A percentile compares a stretch with the other conserved stretches of the same genome.
Conservation (phyloP, 2,329 filamentous ascomycete genomes). For the Verticillium klebahnii region DNA sequence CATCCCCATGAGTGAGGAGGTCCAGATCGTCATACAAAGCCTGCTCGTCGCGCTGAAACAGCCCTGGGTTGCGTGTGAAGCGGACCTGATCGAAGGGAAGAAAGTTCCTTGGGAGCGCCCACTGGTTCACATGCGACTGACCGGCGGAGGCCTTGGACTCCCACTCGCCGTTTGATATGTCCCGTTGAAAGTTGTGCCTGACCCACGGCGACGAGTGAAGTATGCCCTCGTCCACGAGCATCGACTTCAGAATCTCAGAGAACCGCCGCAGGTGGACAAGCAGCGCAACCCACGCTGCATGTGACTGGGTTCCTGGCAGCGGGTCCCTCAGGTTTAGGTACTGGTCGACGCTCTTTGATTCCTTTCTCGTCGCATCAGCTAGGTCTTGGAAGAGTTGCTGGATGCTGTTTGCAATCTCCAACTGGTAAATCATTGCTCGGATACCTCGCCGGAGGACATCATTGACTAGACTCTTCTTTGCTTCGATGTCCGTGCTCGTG, state of each 20-base stretch:
- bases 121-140: background rate
- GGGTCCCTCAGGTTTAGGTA: background rate
- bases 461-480: constrained; percentile 5
- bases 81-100: background rate
- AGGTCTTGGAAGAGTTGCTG: background rate
- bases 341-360: background rate
- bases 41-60: background rate
- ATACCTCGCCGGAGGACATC: constrained; percentile 5
- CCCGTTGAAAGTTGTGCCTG: constrained; percentile 1
- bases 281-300: background rate
- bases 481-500: constrained; percentile 3
- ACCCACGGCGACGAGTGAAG: background rate
- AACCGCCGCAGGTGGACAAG: constrained; percentile 1
- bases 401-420: background rate
- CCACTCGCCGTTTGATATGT: background rate
- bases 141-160: background rate
- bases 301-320: background rate
- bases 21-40: background rate
- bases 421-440: background rate
- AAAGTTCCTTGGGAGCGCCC: background rate
- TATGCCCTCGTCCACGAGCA: background rate
- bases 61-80: background rate
- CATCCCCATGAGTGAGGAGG: background rate
- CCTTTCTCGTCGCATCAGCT: background rate
- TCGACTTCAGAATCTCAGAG: background rate